Evolutionary conservation across 495 filamentous ascomycete species (phyloP), one percentile per base, ranked within the genome.

Genomic region (Xylaria sp.): DNA sequence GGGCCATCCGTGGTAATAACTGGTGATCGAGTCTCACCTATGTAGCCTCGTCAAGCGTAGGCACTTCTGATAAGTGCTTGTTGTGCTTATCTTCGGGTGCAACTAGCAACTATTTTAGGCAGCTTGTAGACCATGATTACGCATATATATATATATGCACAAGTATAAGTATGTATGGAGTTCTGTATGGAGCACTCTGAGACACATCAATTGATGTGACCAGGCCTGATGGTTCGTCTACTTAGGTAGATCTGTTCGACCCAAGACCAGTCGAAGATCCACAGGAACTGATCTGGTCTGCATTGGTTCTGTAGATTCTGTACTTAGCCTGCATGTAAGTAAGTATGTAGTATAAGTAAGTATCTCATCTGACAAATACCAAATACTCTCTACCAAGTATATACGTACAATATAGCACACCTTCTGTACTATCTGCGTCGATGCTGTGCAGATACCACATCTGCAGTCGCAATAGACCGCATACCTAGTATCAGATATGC

Each of bases 341-440:
- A 15, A 5, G 44, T 11, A n/a, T 46, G 17, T n/a, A 61, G n/a
- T 46, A 11, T 11, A 15, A 2, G 44, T 15, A 15, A 5, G 44
- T 11, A n/a, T 46, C 5, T 61, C 33, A 61, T 37, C 33, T 61
- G 57, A 61, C 57, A 61, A 61, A 37, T 57, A 31, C 15, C 57
- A 61, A 61, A 37, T 57, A 31, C 15, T n/a, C 17, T 21, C 46
- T 50, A n/a, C n/a, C n/a, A n/a, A n/a, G n/a, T n/a, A n/a, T n/a
- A n/a, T n/a, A n/a, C n/a, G n/a, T n/a, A n/a, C n/a, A n/a, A n/a
- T 50, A 50, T 50, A 17, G 21, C 29, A 26, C 5, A 21, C n/a
- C 5, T 4, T 12, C 50, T 53, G 50, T 11, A 21, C n/a, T 12
- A 14, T 12, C 50, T 53, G 50, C 21, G 11, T 33, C 9, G 26